Base-by-base conservation (phyloP, 495 filamentous ascomycete genomes). In the Pseudevernia furfuracea region DNA sequence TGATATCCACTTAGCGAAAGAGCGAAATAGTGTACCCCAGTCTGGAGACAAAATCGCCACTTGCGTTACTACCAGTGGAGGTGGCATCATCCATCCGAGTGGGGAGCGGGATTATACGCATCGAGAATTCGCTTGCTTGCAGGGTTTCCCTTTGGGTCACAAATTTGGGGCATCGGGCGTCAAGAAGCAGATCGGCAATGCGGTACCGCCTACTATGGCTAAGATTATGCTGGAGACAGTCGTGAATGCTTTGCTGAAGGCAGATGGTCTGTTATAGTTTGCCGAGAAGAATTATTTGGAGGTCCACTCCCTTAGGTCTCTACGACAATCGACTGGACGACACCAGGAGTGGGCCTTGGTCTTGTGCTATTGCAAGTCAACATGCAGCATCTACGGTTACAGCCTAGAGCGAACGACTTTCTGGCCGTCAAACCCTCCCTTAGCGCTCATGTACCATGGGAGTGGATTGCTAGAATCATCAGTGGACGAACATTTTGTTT, bases 141-240 rank as follows among this genome's bases (percentile, higher is more conserved):
- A 94, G 64, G 85, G 84, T 0, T 97, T 96, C 59, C 90, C 91
- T 0, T 17, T 76, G 0, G 73, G 76, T 3, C 88, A 90, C 74
- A 71, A 75, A 4, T 96, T 96, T 66, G 68, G 74, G 0, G 52
- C 61, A 0, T 62, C 52, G 0, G 68, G 71, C 3, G 75, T 85
- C 3, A 84, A 82, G 63, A 87, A 80, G 67, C 90, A 94, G 70
- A 89, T 96, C 66, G 93, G 93, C 0, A 97, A 97, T 71, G 90
- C 91, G 0, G 90, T 95, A 10, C 89, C 91, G 0, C 86, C 92
- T 0, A 65, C 73, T 9, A 74, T 91, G 0, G 87, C 86, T 0
- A 74, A 80, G 48, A 77, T 79, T 0, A 62, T 95, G 0, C 88
- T 86, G 67, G 66, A 74, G 34, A 81, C 86, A 61, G 75, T 92